Evolutionary conservation across 345 rosid genomes (phyloP), one percentile per base, ranked within the genome.

Genomic region (Anastatica hierochuntica): DNA sequence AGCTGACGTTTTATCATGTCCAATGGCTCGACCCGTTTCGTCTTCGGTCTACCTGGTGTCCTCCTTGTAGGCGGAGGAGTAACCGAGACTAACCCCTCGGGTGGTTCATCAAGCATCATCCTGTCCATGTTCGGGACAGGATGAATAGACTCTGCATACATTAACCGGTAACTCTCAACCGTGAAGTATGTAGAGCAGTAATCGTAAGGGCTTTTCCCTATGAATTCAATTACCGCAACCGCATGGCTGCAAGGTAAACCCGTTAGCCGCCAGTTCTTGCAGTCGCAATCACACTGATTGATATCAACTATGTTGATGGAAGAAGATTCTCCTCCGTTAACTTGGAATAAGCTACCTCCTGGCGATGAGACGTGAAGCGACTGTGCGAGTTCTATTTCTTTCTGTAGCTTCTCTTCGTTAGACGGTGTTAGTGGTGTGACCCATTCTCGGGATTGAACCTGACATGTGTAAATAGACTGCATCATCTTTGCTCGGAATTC

Each of bases 241-340:
- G 95, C 89, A 49, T 90, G 98, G 59, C 84, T 76, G 55, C 98
- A 90, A 30, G 96, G 95, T 60, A 84, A 59, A 11, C 98, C 92
- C 2, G 72, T 77, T 29, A 74, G 57, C 44, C 73, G 80, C 98
- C 98, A 87, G 13, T 53, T 73, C 73, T 72, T 87, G 76, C 98
- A 90, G 67, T 77, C 82, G 31, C 96, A 90, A 31, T 81, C 89
- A 70, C 88, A 82, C 16, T 70, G 69, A 33, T 87, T 73, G 24
- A 84, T 64, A 63, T 90, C 79, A 20, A 87, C 90, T 15, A 75
- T 44, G 11, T 72, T 78, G 27, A 73, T 60, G 20, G 75, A 62
- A 43, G 63, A 60, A n/a, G n/a, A n/a, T 40, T 78, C 71, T 53
- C 79, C 90, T 38, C 88, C 89, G 5, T 77, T 76, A 43, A 90